Evolutionary conservation across 306 rosid species (phyloP), one percentile per base, ranked within the genome.

Genomic region (Crotalaria pallida): DNA sequence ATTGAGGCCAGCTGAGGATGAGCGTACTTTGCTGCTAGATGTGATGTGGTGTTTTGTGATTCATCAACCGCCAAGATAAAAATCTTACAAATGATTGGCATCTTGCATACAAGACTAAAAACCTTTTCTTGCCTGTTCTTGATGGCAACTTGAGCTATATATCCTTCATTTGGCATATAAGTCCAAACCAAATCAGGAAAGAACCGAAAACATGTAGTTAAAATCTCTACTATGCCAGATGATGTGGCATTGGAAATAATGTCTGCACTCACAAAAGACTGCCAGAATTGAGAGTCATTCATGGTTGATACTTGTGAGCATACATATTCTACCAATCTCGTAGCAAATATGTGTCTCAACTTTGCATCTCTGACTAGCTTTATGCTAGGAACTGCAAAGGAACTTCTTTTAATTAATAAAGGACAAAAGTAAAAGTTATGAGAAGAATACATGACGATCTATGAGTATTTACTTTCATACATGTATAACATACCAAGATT

Each of bases 131-230:
- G 85, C 34, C 92, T 59, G 73, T 40, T 59, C 64, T 65, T 67
- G 44, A 84, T 75, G 58, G 89, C 84, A 5, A 17, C 57, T 26
- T 79, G 84, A 56, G 61, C 41, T 13, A 84, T 27, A 33, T 43
- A 64, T 45, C 83, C 81, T 67, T 84, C 69, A 49, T 72, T 73
- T 52, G 77, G 67, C 8, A 48, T 6, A 59, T 15, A 48, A 55
- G 19, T 29, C 87, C 84, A 82, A 40, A 82, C 52, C 69, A 84
- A 61, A 75, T 87, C 84, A 47, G 89, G 85, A 65, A 75, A 84
- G 72, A 16, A 72, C 15, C 31, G 43, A 63, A 82, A 67, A 69
- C 86, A 74, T 10, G 27, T 75, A 65, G 50, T 72, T 12, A 84
- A 67, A 15, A 87, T 75, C 61, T 87, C 92, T 27, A 73, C 78